Conservation (phyloP, 208 protist species). For the Crithidia brevicula region DNA sequence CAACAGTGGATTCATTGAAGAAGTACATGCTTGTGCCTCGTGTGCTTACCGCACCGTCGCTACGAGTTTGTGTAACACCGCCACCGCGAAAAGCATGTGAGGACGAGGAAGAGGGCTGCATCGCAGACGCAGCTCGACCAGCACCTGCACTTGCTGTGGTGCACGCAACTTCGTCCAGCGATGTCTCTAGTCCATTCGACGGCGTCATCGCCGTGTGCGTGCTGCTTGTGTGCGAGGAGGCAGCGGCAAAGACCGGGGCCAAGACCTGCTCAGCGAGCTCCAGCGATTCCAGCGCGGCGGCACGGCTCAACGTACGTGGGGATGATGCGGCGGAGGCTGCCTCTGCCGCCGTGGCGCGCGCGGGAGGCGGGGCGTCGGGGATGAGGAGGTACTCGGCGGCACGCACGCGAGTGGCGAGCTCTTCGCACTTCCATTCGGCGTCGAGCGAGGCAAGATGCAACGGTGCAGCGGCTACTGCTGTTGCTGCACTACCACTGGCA, state of each 20-base stretch:
- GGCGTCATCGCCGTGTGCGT: too few relatives aligned
- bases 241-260: constrained; percentile 43
- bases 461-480: neutral
- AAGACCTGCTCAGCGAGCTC: constrained; percentile 63
- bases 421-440: constrained; percentile 47
- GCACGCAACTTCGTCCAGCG: neutral
- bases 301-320: constrained; percentile 21
- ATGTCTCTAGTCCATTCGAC: too few relatives aligned
- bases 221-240: constrained; percentile 2
- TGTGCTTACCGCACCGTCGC: neutral
- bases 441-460: constrained; percentile 31
- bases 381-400: constrained; percentile 55
- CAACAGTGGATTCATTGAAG: constrained; percentile 30
- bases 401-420: constrained; percentile 49
- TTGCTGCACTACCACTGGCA: too few relatives aligned
- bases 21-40: constrained; percentile 30
- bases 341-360: neutral
- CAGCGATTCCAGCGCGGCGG: constrained; percentile 32
- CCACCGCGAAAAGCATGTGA: neutral
- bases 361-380: neutral
- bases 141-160: too few relatives aligned
- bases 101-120: neutral
- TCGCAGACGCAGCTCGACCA: neutral
- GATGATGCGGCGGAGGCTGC: neutral
- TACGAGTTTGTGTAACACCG: too few relatives aligned